These are phyloP conservation scores for Tympanopsis confertula DNA, from an alignment of 2,329 filamentous ascomycete genomes.

Conservation along the genomic window DNA sequence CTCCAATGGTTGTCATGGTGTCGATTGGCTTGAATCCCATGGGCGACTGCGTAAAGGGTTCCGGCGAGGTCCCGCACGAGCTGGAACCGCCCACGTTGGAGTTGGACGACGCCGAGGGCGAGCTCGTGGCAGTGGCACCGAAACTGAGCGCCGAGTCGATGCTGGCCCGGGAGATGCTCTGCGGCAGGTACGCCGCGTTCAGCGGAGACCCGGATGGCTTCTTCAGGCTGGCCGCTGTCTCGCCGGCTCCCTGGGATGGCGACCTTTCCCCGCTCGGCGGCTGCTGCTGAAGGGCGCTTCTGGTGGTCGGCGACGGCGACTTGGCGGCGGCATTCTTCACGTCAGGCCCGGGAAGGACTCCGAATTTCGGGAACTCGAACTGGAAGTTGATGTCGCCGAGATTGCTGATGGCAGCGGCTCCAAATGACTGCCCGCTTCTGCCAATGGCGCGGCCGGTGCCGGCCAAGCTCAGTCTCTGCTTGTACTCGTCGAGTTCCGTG, in stretches of 20 bases:
- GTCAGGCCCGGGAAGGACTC: conserved; percentile 45
- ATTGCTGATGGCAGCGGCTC: conserved; percentile 39
- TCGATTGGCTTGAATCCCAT: conserved; percentile 52
- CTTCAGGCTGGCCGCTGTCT: neutral
- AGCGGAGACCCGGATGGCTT: neutral
- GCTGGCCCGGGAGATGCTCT: conserved; percentile 16
- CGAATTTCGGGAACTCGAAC: conserved; percentile 94
- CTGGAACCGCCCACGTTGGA: conserved; percentile 48
- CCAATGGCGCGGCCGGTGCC: conserved; percentile 14
- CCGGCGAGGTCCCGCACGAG: conserved; percentile 67
- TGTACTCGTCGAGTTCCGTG: conserved; percentile 76
- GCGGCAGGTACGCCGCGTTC: neutral
- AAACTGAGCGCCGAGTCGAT: conserved; percentile 34
- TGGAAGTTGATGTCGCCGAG: conserved; percentile 72
- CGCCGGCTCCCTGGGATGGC: neutral
- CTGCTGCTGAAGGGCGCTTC: conserved; percentile 9
- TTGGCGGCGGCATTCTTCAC: conserved; percentile 7
- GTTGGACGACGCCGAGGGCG: conserved; percentile 51
- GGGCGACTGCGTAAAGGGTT: conserved; percentile 64
- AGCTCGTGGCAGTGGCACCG: conserved; percentile 45
- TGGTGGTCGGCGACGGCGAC: conserved; percentile 5
- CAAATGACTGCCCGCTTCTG: conserved; percentile 22
- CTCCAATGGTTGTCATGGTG: conserved; percentile 51
- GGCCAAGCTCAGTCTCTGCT: conserved; percentile 66
- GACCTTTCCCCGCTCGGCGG: conserved; percentile 12